These are phyloP conservation scores for Eucalyptus pumila DNA, from an alignment of 345 rosid species.

Conservation along the genomic window DNA sequence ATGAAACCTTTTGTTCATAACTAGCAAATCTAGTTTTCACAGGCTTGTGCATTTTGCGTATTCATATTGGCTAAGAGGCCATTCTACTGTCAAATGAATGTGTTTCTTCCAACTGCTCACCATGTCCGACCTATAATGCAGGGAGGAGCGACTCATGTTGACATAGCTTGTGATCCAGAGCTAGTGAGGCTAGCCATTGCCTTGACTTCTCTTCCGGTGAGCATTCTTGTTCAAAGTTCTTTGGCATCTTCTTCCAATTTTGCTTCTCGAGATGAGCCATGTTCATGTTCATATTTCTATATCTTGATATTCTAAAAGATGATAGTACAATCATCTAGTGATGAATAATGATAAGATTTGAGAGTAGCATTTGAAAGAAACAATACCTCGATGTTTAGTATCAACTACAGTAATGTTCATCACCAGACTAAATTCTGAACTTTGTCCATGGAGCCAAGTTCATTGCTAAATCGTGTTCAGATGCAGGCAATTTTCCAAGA, in stretches of 20 bases:
- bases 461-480: rapidly evolving
- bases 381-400: not conserved
- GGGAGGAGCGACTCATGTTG: slow-evolving; percentile 72
- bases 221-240: not conserved
- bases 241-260: not conserved
- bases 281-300: not conserved
- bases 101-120: not conserved
- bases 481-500: not conserved
- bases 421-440: not conserved
- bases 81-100: not conserved
- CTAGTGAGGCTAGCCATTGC: slow-evolving; percentile 41
- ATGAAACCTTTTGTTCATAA: not conserved
- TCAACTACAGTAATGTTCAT: not conserved
- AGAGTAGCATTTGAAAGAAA: not conserved
- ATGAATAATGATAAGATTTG: not conserved
- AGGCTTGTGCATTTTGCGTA: not conserved
- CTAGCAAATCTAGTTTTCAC: not conserved
- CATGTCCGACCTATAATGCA: not conserved
- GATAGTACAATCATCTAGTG: not conserved
- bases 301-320: not conserved
- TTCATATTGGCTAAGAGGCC: not conserved
- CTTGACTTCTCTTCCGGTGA: slow-evolving; percentile 57
- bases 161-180: slow-evolving; percentile 57
- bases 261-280: not conserved
- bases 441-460: not conserved